A percentile compares a stretch with the other conserved stretches of the same genome.
These are phyloP conservation scores for Xylariaceae sp. DNA, from an alignment of 2,329 filamentous ascomycete genomes.

Conservation along the genomic window DNA sequence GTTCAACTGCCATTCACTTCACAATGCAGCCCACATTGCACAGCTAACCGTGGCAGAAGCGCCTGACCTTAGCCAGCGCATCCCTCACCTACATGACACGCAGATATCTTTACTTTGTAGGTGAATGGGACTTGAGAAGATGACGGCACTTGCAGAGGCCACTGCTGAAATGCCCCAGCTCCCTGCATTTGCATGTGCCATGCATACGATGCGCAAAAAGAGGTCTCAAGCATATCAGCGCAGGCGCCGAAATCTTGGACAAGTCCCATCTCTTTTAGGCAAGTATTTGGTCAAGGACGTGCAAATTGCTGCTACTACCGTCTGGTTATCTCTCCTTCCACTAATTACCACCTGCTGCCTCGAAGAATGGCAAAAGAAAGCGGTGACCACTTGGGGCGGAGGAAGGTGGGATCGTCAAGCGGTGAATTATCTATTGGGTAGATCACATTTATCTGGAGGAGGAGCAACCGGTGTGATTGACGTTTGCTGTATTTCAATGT, in stretches of 20 bases:
- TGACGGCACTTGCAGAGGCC: neutral
- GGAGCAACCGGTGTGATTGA: too few relatives aligned
- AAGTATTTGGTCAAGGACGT: conserved; percentile 9
- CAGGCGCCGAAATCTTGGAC: neutral
- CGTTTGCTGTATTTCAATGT: too few relatives aligned
- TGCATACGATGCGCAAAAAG: neutral
- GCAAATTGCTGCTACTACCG: conserved; percentile 10
- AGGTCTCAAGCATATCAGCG: neutral
- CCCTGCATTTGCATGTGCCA: neutral
- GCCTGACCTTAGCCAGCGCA: too few relatives aligned
- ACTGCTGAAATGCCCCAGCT: neutral
- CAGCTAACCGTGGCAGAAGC: too few relatives aligned
- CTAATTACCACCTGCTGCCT: conserved; percentile 7
- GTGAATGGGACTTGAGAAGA: neutral
- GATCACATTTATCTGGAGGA: too few relatives aligned
- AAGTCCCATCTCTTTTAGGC: conserved; percentile 7
- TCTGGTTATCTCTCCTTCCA: conserved; percentile 4
- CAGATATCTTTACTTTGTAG: too few relatives aligned
- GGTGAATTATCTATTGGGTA: too few relatives aligned
- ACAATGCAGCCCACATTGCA: too few relatives aligned
- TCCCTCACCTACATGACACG: too few relatives aligned
- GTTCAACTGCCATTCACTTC: too few relatives aligned
- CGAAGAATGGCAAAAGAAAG: neutral
- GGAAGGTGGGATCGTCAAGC: conserved; percentile 3
- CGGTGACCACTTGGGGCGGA: neutral